phyloP scores from a whole-genome alignment of 2,329 filamentous ascomycete genomes.

The Thelonectria olida region DNA sequence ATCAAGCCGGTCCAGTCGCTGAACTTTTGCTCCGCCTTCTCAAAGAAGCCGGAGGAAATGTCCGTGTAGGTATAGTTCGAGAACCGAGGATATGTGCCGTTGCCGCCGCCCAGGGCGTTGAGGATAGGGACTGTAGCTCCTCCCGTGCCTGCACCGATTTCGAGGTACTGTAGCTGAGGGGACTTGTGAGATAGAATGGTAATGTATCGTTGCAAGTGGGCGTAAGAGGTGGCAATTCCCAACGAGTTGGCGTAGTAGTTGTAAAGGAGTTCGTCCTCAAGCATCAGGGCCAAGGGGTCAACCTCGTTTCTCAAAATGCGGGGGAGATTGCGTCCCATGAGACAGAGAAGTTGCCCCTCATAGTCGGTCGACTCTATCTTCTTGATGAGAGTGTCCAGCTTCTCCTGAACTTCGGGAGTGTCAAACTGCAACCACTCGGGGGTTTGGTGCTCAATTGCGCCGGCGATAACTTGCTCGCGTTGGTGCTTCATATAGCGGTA shows the following conservation, averaged over 20 bases:
- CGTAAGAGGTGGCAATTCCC: background rate
- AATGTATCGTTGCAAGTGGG: background rate
- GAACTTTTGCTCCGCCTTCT: conserved; percentile 10
- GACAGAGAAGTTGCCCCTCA: conserved; percentile 7
- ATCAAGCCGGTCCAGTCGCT: conserved; percentile 1
- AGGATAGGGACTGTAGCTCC: background rate
- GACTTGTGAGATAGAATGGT: conserved; percentile 3
- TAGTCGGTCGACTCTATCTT: background rate
- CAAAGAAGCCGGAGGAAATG: conserved; percentile 14
- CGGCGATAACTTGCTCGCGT: background rate
- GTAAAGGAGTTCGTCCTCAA: conserved; percentile 9
- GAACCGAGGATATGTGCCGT: background rate
- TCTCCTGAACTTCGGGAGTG: background rate
- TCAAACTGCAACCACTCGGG: conserved; percentile 7
- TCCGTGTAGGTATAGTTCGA: conserved; percentile 6
- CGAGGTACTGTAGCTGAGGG: conserved; percentile 4
- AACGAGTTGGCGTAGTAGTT: conserved; percentile 7
- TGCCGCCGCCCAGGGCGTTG: background rate
- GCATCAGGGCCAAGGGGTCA: conserved; percentile 10
- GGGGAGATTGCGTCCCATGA: background rate
- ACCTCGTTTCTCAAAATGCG: conserved; percentile 1
- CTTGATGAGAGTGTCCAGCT: background rate
- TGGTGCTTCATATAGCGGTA: conserved; percentile 17
- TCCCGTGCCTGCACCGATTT: conserved; percentile 14
- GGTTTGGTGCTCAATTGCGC: background rate